phyloP scores from a whole-genome alignment of 2,329 filamentous ascomycete species.

The Corinectria fuckeliana region DNA sequence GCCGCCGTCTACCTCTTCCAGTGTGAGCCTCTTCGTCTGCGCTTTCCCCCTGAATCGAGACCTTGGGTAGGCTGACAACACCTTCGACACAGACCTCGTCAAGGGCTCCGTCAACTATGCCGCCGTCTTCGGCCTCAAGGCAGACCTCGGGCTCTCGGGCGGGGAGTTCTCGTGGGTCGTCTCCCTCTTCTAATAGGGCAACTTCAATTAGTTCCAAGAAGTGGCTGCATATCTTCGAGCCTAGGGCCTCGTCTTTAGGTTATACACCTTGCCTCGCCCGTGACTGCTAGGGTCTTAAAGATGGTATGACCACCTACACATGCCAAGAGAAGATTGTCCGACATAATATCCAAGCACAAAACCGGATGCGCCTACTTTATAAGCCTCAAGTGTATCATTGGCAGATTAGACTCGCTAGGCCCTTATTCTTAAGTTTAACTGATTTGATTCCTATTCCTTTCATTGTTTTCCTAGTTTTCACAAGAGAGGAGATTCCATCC shows the following conservation, averaged over 20 bases:
- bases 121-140: slow-evolving; percentile 23
- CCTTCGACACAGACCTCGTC: slow-evolving; percentile 21
- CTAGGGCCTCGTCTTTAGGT: too few relatives aligned
- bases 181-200: slow-evolving; percentile 22
- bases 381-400: too few relatives aligned
- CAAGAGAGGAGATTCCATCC: slow-evolving; percentile 51
- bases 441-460: slow-evolving; percentile 30
- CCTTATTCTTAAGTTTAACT: background rate
- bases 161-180: slow-evolving; percentile 23
- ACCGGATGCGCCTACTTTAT: too few relatives aligned
- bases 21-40: slow-evolving; percentile 15
- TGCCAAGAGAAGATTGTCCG: too few relatives aligned
- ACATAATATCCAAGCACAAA: too few relatives aligned
- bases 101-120: slow-evolving; percentile 29
- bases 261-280: too few relatives aligned
- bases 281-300: too few relatives aligned
- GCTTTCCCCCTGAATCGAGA: background rate
- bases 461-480: slow-evolving; percentile 36
- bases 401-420: too few relatives aligned
- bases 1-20: slow-evolving; percentile 29
- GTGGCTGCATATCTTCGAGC: too few relatives aligned
- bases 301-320: too few relatives aligned
- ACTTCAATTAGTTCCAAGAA: too few relatives aligned
- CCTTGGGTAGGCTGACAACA: background rate
- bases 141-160: slow-evolving; percentile 18